Percentiles rank a stretch among this genome's conserved stretches.
These are phyloP conservation scores for Forsythia viridissima DNA, from an alignment of 257 asterid species.

Conservation along the genomic window DNA sequence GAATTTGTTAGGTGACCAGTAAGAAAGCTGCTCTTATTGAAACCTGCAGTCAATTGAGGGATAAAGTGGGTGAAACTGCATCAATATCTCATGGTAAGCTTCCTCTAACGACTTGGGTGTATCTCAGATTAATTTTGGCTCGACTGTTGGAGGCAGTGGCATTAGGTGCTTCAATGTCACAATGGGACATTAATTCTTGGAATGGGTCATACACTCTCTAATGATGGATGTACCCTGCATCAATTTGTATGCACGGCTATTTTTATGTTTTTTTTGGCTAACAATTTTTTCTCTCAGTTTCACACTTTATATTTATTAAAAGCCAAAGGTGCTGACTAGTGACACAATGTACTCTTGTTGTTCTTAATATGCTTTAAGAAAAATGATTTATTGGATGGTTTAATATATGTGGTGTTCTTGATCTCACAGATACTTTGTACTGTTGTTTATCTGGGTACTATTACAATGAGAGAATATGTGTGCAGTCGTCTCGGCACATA, in stretches of 20 bases:
- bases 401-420: not conserved
- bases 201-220: not conserved
- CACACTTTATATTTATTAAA: not conserved
- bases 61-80: slow-evolving; percentile 77
- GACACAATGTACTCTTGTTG: not conserved
- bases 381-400: not conserved
- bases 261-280: not conserved
- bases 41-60: slow-evolving; percentile 60
- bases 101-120: not conserved
- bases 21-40: slow-evolving; percentile 91
- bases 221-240: not conserved
- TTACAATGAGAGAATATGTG: not conserved
- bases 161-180: not conserved
- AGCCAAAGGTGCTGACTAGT: not conserved
- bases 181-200: not conserved
- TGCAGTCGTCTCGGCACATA: not conserved
- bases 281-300: not conserved
- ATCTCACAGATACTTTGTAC: not conserved
- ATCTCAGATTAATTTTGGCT: not conserved
- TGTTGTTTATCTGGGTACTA: not conserved
- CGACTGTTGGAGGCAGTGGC: not conserved
- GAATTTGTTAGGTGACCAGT: slow-evolving; percentile 66
- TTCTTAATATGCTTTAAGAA: not conserved
- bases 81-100: slow-evolving; percentile 43
- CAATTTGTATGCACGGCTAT: not conserved